These are phyloP conservation scores for Plasmodium reichenowi DNA, from an alignment of 169 alveolate species.

Conservation along the genomic window DNA sequence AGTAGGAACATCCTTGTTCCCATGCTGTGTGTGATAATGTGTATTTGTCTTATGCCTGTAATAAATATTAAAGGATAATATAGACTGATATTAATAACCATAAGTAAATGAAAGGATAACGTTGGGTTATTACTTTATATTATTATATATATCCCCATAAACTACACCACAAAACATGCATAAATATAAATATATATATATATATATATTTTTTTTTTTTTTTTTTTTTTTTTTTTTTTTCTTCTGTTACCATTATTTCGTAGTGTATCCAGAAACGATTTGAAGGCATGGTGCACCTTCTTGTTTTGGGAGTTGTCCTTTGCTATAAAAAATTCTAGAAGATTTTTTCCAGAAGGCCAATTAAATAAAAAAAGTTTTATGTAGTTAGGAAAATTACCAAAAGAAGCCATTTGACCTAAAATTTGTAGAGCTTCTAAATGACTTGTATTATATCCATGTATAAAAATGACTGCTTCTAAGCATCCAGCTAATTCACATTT, in stretches of 20 bases:
- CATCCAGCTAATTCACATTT: slow-evolving; percentile 82
- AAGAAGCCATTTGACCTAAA: slow-evolving; percentile 88
- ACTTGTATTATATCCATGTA: slow-evolving; percentile 85
- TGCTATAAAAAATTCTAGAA: slow-evolving; percentile 79
- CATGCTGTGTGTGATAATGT: slow-evolving; percentile 88
- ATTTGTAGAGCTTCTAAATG: slow-evolving; percentile 80
- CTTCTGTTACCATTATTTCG: slow-evolving; percentile 51
- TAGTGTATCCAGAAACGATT: slow-evolving; percentile 75
- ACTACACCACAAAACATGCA: not conserved
- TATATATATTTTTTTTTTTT: not conserved
- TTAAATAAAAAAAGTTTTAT: slow-evolving; percentile 87
- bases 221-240: not conserved
- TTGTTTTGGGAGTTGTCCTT: slow-evolving; percentile 74
- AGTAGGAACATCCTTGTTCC: slow-evolving; percentile 87
- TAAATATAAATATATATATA: not conserved
- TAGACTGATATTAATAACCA: too few species aligned
- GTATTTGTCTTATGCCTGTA: slow-evolving; percentile 87
- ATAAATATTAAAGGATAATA: too few species aligned
- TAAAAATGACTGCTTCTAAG: slow-evolving; percentile 86
- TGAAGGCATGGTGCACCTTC: slow-evolving; percentile 76
- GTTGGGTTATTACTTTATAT: too few species aligned
- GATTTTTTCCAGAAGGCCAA: slow-evolving; percentile 88
- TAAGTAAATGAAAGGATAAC: not conserved
- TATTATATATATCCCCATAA: not conserved
- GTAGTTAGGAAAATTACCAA: slow-evolving; percentile 88